A percentile compares a stretch with the other conserved stretches of the same genome.
phyloP scores from a whole-genome alignment of 2,329 filamentous ascomycete genomes.

The Aspergillus pseudotamarii region DNA sequence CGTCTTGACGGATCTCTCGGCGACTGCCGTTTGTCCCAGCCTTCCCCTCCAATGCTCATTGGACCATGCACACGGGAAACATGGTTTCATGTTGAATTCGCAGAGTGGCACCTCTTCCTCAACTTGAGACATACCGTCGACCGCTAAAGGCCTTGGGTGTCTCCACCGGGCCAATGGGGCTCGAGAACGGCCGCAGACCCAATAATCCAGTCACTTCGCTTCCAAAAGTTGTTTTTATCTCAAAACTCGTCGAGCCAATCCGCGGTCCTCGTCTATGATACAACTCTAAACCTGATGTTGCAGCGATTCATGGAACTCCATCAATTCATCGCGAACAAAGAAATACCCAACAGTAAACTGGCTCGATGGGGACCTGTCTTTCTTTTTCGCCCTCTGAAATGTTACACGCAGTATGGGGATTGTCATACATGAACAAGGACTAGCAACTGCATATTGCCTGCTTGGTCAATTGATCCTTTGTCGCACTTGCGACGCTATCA shows the following conservation, averaged over 20 bases:
- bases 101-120: slow-evolving; percentile 15
- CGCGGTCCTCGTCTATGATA: not conserved
- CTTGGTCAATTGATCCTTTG: slow-evolving; percentile 4
- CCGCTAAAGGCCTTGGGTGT: slow-evolving; percentile 16
- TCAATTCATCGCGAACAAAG: not conserved
- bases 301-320: slow-evolving; percentile 5
- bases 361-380: not conserved
- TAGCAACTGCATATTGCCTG: not conserved
- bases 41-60: slow-evolving; percentile 2
- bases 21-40: not conserved
- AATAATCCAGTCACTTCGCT: slow-evolving; percentile 9
- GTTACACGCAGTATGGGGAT: not conserved
- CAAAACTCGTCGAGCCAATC: slow-evolving; percentile 8
- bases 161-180: slow-evolving; percentile 18
- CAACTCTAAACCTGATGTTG: not conserved
- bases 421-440: not conserved
- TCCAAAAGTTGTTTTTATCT: slow-evolving; percentile 4
- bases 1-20: not conserved
- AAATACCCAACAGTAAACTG: not conserved
- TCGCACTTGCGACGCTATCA: slow-evolving; percentile 6
- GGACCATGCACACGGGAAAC: slow-evolving; percentile 14
- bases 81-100: slow-evolving; percentile 27
- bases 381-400: not conserved
- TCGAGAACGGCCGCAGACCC: slow-evolving; percentile 3
- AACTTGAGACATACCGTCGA: slow-evolving; percentile 27